Evolutionary conservation across 192 early-diverging fungal genomes (phyloP).

Genomic region (Chytriomyces hyalinus): DNA sequence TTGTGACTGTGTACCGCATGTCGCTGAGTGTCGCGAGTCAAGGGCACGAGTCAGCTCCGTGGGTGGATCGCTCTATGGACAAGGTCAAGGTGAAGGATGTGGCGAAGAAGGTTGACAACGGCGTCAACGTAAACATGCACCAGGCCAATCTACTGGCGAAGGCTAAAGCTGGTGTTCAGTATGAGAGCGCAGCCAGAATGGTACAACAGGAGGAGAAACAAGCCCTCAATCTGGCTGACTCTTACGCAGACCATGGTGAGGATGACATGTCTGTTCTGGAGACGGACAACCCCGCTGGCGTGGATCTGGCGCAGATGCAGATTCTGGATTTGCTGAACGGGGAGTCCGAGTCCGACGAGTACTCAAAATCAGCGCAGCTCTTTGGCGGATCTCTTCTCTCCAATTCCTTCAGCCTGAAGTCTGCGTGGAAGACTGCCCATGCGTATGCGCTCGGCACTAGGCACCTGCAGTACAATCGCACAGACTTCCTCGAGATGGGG

Average conservation of each 20-base stretch:
- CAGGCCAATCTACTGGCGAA: too few species aligned
- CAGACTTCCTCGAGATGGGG: conserved; percentile 33
- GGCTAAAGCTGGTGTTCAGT: not conserved
- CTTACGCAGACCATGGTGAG: not conserved
- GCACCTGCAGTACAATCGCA: conserved; percentile 24
- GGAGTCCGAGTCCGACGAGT: not conserved
- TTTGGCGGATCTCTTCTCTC: conserved; percentile 26
- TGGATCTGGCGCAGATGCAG: conserved; percentile 20
- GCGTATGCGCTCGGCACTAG: conserved; percentile 2
- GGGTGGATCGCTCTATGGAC: too few species aligned
- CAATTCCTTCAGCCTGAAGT: not conserved
- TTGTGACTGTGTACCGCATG: too few species aligned
- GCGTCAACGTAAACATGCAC: too few species aligned
- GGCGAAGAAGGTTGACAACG: too few species aligned
- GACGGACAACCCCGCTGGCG: not conserved
- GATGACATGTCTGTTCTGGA: not conserved
- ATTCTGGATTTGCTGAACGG: conserved; percentile 30
- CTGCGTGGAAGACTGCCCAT: not conserved
- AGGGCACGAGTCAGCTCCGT: too few species aligned
- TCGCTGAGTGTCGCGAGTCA: too few species aligned
- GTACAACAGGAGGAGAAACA: not conserved
- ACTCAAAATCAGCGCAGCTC: not conserved
- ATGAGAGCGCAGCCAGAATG: not conserved
- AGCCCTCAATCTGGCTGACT: not conserved
- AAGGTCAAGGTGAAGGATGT: too few species aligned